phyloP scores from a whole-genome alignment of 2,329 filamentous ascomycete species.

The Colletotrichum echinochloae region DNA sequence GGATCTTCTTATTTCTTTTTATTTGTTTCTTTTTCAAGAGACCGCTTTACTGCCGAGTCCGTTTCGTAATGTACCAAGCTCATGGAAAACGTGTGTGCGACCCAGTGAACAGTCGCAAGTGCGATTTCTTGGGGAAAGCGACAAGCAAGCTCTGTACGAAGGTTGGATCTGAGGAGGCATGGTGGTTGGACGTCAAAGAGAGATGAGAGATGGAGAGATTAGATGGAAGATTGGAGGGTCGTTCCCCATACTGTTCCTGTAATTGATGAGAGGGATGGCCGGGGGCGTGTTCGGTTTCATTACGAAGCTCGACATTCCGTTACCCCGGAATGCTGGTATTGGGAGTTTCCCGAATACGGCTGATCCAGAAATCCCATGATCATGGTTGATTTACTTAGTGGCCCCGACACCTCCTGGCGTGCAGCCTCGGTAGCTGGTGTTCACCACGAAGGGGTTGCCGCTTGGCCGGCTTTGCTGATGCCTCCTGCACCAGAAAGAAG shows the following conservation, averaged over 20 bases:
- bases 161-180: not conserved
- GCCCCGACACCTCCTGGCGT: slow-evolving; percentile 6
- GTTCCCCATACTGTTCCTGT: slow-evolving; percentile 4
- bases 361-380: slow-evolving; percentile 4
- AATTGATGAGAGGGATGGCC: not conserved
- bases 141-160: slow-evolving; percentile 18
- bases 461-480: not conserved
- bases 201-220: slow-evolving; percentile 2
- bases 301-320: slow-evolving; percentile 22
- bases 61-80: slow-evolving; percentile 5
- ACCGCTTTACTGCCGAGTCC: not conserved
- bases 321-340: slow-evolving; percentile 1
- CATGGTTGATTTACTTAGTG: not conserved
- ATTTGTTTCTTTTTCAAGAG: not conserved
- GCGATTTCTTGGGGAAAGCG: not conserved
- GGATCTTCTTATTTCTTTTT: not conserved
- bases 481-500: not conserved
- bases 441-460: slow-evolving; percentile 16
- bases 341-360: slow-evolving; percentile 32
- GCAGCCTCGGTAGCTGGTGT: slow-evolving; percentile 16
- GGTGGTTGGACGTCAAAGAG: slow-evolving; percentile 10
- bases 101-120: not conserved
- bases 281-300: slow-evolving; percentile 33
- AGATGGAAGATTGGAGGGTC: slow-evolving; percentile 23
- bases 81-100: not conserved